Conservation (phyloP, 2,329 filamentous ascomycete genomes). For the Thyridium curvatum region DNA sequence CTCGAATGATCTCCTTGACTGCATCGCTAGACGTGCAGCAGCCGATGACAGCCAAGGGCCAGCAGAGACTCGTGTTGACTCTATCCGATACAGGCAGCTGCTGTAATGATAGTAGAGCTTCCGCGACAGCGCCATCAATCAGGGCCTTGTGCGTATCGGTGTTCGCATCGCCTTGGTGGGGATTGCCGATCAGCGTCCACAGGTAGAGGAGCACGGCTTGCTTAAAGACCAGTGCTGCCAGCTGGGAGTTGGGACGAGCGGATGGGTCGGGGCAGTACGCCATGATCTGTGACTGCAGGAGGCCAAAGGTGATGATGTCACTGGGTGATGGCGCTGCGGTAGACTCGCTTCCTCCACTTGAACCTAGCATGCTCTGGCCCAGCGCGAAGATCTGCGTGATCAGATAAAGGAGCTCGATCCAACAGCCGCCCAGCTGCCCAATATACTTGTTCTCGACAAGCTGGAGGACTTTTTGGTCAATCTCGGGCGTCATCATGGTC, state of each 20-base stretch:
- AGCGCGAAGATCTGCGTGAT: slow-evolving; percentile 35
- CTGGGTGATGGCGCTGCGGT: too few relatives aligned
- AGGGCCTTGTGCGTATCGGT: slow-evolving; percentile 3
- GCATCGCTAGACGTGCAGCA: slow-evolving; percentile 25
- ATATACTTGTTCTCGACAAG: slow-evolving; percentile 23
- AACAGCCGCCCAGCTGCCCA: slow-evolving; percentile 30
- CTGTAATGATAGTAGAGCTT: slow-evolving; percentile 20
- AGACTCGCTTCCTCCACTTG: too few relatives aligned
- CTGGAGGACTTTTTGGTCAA: slow-evolving; percentile 20
- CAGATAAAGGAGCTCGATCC: slow-evolving; percentile 29
- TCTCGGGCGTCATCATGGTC: slow-evolving; percentile 20
- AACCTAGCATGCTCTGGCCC: slow-evolving; percentile 22
- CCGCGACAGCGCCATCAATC: slow-evolving; percentile 15
- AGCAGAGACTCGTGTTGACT: slow-evolving; percentile 33
- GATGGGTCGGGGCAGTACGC: slow-evolving; percentile 27
- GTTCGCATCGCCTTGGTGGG: too few relatives aligned
- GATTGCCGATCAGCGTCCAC: slow-evolving; percentile 4
- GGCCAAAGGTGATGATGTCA: slow-evolving; percentile 19
- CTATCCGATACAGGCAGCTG: slow-evolving; percentile 23
- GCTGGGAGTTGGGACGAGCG: slow-evolving; percentile 26
- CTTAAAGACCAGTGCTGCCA: slow-evolving; percentile 36
- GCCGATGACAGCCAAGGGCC: slow-evolving; percentile 30
- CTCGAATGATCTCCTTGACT: slow-evolving; percentile 26
- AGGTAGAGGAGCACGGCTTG: slow-evolving; percentile 37
- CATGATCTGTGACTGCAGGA: slow-evolving; percentile 33